These are phyloP conservation scores for Citrus mangshanensis DNA, from an alignment of 345 rosid species.

Conservation along the genomic window DNA sequence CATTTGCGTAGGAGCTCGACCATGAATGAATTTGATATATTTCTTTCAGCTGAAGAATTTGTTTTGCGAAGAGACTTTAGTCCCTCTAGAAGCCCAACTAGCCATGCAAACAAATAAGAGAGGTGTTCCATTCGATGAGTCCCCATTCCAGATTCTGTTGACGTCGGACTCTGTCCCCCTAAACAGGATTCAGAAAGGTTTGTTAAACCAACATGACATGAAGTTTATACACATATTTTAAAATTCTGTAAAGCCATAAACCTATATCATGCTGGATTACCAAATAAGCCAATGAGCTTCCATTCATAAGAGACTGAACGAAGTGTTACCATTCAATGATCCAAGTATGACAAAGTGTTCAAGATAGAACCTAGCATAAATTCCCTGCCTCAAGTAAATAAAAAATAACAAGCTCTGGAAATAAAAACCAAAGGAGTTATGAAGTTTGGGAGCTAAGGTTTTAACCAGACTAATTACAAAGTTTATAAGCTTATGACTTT, in stretches of 20 bases:
- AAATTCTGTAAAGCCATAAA: neutral
- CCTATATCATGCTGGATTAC: neutral
- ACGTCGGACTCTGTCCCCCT: conserved; percentile 21
- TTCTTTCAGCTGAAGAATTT: conserved; percentile 28
- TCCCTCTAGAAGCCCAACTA: conserved; percentile 49
- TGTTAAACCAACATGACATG: neutral
- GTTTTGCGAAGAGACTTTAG: conserved; percentile 34
- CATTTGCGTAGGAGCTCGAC: conserved; percentile 51
- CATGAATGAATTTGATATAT: conserved; percentile 33
- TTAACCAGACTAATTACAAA: too few relatives aligned
- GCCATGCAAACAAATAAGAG: conserved; percentile 66
- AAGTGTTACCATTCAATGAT: neutral
- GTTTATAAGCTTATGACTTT: too few relatives aligned
- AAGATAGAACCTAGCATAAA: neutral
- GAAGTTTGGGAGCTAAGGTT: too few relatives aligned
- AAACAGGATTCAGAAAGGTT: conserved; percentile 8
- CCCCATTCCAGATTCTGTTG: conserved; percentile 30
- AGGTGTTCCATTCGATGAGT: conserved; percentile 38
- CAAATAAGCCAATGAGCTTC: neutral
- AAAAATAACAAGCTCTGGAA: neutral
- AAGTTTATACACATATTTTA: neutral
- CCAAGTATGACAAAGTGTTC: neutral
- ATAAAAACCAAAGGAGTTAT: too few relatives aligned
- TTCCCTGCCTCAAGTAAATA: neutral
- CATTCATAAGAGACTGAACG: neutral